Evolutionary conservation across 345 rosid species (phyloP).

Genomic region (Melastoma malabathricum): DNA sequence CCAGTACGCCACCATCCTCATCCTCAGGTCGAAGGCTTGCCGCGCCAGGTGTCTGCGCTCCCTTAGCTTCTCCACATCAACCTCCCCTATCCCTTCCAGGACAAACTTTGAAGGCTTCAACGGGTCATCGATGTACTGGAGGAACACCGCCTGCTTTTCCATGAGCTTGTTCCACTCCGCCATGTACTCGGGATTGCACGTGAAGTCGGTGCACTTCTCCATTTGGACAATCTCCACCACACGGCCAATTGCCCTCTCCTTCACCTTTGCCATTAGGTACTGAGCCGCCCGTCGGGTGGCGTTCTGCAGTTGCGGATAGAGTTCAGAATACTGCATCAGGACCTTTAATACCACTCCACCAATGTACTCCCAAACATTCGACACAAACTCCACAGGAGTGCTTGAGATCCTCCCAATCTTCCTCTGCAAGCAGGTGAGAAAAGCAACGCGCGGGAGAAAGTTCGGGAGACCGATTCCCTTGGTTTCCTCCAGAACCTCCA

Average conservation of each 20-base stretch:
- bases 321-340: slow-evolving; percentile 7
- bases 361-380: slow-evolving; percentile 14
- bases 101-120: accelerated
- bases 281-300: slow-evolving; percentile 12
- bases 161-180: slow-evolving; percentile 13
- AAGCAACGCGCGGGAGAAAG: slow-evolving; percentile 19
- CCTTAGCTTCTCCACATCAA: not conserved
- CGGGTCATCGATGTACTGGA: not conserved
- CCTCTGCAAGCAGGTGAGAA: slow-evolving; percentile 8
- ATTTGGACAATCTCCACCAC: slow-evolving; percentile 18
- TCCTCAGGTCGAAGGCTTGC: slow-evolving; percentile 17
- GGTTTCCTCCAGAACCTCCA: slow-evolving; percentile 20
- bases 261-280: slow-evolving; percentile 13
- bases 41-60: not conserved
- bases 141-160: slow-evolving; percentile 5
- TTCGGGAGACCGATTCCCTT: slow-evolving; percentile 22
- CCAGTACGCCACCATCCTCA: slow-evolving; percentile 21
- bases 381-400: slow-evolving; percentile 9
- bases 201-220: slow-evolving; percentile 27
- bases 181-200: slow-evolving; percentile 20
- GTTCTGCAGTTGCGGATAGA: slow-evolving; percentile 13
- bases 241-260: slow-evolving; percentile 15
- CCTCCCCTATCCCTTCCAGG: slow-evolving; percentile 11
- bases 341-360: slow-evolving; percentile 9
- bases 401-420: slow-evolving; percentile 12